Conservation (phyloP, 148 eudicot species). For the Dysphania ambrosioides region DNA sequence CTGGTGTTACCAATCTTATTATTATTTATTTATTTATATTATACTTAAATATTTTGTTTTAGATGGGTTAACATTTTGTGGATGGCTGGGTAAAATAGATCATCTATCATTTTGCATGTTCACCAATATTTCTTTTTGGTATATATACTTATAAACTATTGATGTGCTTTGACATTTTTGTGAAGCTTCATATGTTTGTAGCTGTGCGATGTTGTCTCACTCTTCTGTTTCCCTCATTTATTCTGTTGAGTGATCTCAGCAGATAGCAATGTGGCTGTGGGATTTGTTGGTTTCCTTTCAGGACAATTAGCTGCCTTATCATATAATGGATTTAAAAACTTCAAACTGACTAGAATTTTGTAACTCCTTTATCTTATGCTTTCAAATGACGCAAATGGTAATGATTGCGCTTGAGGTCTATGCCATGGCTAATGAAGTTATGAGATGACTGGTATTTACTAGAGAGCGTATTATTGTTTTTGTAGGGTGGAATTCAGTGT, state of each 20-base stretch:
- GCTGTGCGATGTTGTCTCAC: background rate
- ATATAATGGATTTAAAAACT: background rate
- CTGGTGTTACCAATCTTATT: no score
- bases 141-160: no score
- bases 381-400: background rate
- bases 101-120: no score
- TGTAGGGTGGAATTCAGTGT: no score
- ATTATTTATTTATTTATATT: no score
- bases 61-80: no score
- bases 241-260: background rate
- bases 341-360: background rate
- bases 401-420: background rate
- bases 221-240: background rate
- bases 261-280: background rate
- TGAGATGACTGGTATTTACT: background rate
- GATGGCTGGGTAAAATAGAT: no score
- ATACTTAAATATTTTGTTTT: no score
- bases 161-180: conserved; percentile 2
- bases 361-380: background rate
- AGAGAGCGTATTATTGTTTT: no score
- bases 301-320: background rate
- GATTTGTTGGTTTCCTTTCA: background rate
- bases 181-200: background rate
- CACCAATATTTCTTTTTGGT: no score
- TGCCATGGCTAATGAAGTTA: no score